Base-by-base conservation (phyloP, 1,139 yeast genomes). In the Kodamaea suecica region DNA sequence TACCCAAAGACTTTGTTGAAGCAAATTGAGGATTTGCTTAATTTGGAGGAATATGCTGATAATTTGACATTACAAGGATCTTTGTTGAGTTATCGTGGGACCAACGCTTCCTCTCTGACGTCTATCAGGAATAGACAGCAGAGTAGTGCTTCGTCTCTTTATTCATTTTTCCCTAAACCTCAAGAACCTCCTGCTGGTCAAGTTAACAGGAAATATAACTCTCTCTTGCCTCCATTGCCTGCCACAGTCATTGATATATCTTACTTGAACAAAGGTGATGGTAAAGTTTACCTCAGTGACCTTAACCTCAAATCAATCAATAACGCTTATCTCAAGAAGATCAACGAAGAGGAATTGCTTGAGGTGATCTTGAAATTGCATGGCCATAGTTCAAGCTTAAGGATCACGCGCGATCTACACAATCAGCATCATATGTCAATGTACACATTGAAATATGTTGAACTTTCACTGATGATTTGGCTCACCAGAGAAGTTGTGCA, bases 381-480 rank as follows among this genome's bases (percentile, higher is more conserved):
- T 28, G 47, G 47, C 9, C 30, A 36, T 11, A 28, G 17, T 23
- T 31, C 27, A 14, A 28, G 29, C 15, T 25, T 30, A 6, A 30
- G 35, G 4, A 23, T 33, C 12, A 37, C 35, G 8, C 20, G 27
- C 12, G 35, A 34, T 23, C 21, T 8, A 3, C 20, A 23, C 27
- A 36, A 24, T 10, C 15, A 21, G 5, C 19, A 23, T 13, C 19
- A 30, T 23, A 30, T 34, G 20, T 41, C 50, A 7, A 27, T 27
- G 19, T 28, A 36, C 12, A 27, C 16, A 10, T 51, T 76, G 37
- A 47, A 49, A 31, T 52, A 54, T 15, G 42, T 78, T 17, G 59
- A 65, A 29, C 49, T 79, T 34, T 55, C 71, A 2, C 69, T 76
- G 2, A 61, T 77, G 51, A 66, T 76, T 30, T 78, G 84, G 81